These are phyloP conservation scores for Chrysoporthe cubensis DNA, from an alignment of 2,329 filamentous ascomycete genomes.

Conservation along the genomic window DNA sequence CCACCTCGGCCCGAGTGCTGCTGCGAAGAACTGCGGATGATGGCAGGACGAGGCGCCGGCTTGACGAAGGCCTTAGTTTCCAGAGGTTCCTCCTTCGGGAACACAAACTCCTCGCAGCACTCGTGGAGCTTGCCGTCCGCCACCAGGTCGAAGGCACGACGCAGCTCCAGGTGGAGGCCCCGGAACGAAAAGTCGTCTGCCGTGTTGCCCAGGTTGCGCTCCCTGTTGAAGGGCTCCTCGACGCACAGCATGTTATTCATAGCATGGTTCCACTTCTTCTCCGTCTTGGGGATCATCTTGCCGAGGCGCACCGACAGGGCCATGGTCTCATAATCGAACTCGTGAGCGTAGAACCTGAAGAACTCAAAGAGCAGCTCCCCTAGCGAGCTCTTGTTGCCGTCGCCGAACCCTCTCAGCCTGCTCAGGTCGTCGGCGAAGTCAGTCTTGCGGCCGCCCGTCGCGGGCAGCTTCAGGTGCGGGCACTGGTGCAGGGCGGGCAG, in stretches of 20 bases:
- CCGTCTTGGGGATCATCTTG: conserved; percentile 68
- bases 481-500: conserved; percentile 83
- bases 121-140: conserved; percentile 77
- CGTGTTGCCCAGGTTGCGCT: conserved; percentile 91
- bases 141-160: conserved; percentile 83
- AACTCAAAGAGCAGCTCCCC: conserved; percentile 93
- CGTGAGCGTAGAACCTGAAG: conserved; percentile 92
- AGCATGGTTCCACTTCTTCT: conserved; percentile 84
- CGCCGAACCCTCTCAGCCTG: conserved; percentile 73
- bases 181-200: conserved; percentile 94
- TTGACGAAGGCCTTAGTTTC: conserved; percentile 56
- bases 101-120: conserved; percentile 86
- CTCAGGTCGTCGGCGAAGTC: conserved; percentile 87
- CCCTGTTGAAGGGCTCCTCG: conserved; percentile 93
- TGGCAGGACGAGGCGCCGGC: conserved; percentile 60
- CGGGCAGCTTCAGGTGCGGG: conserved; percentile 62
- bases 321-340: conserved; percentile 84
- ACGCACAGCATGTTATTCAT: conserved; percentile 88
- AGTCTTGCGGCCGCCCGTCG: conserved; percentile 68
- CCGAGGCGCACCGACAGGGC: conserved; percentile 87
- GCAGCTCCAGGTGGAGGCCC: conserved; percentile 86
- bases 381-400: conserved; percentile 77
- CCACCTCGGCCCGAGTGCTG: conserved; percentile 55
- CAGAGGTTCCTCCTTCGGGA: conserved; percentile 76
- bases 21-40: conserved; percentile 65